Evolutionary conservation across 2,329 filamentous ascomycete genomes (phyloP), one percentile per base, ranked within the genome.

Genomic region (Scedosporium minutisporum): DNA sequence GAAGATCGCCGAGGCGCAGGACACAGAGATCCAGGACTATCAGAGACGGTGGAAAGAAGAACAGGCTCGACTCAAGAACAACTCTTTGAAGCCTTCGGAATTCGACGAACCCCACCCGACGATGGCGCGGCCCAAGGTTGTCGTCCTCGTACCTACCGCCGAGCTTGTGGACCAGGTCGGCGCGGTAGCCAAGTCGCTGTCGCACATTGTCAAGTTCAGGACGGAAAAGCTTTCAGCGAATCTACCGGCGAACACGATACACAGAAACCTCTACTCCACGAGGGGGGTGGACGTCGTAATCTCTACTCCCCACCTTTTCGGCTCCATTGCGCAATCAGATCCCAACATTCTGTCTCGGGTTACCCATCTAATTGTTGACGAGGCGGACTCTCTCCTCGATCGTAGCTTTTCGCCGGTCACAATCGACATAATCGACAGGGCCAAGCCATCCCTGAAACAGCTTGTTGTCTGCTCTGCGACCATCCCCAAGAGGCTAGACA

Each of bases 321-420:
- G 89, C 63, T 93, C 90, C 65, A 95, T 99, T 70, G 91, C 91
- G 12, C 87, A 96, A 67, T 88, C 87, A 21, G 92, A 97, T 67
- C 95, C 95, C 10, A 93, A 96, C 69, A 87, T 99, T 65, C 84
- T 99, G 42, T 93, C 91, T n/a, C 88, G 91, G 12, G 93, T 97
- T 64, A 87, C 85, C 1, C 91, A 97, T 71, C 82, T 99, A 10
- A 83, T 99, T 64, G 82, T 96, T 58, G 96, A 99, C 72, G 96
- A 99, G 78, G 96, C 96, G 1, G 95, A 99, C 75, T 97, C 93
- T 3, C 85, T 99, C 9, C 85, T 99, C 67, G 96, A 99, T 76
- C 89, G 92, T 63, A 96, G 91, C 64, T 99, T 99, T 77, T 84
- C 89, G 3, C 87, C 91, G 1, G 87, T 88, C 25, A 97, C 95